These are phyloP conservation scores for Scheffersomyces quercinus DNA, from an alignment of 1,139 yeast genomes.

Conservation along the genomic window DNA sequence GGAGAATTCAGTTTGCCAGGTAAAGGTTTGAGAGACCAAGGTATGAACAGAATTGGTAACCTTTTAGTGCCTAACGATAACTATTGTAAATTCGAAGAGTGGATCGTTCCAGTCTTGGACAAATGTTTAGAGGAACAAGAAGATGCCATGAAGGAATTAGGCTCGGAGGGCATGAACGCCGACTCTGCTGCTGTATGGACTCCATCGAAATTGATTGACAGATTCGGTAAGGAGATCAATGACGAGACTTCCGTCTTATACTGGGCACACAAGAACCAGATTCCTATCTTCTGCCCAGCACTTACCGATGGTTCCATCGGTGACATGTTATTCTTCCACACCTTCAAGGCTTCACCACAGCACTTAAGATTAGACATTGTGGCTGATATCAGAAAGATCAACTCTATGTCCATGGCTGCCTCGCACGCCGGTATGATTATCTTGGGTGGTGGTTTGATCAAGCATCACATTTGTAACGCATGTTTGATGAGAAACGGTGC, in stretches of 20 bases:
- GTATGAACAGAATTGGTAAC: conserved; percentile 97
- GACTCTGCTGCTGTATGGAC: conserved; percentile 69
- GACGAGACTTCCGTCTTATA: conserved; percentile 92
- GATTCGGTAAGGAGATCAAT: conserved; percentile 92
- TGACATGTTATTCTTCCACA: conserved; percentile 97
- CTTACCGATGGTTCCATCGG: conserved; percentile 98
- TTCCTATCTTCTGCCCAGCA: conserved; percentile 97
- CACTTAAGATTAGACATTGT: conserved; percentile 90
- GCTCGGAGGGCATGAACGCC: conserved; percentile 54
- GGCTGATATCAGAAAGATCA: conserved; percentile 86
- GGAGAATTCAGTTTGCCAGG: conserved; percentile 90
- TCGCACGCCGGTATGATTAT: conserved; percentile 92
- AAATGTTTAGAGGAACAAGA: conserved; percentile 88
- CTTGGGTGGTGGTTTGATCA: conserved; percentile 93
- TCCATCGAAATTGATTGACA: conserved; percentile 87
- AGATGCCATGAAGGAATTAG: conserved; percentile 57
- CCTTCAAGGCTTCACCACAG: conserved; percentile 89
- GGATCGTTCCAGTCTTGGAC: conserved; percentile 95
- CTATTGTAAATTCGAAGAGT: conserved; percentile 95
- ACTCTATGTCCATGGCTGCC: conserved; percentile 96
- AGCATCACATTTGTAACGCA: conserved; percentile 97
- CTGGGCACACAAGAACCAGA: conserved; percentile 96
- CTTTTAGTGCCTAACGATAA: conserved; percentile 95
- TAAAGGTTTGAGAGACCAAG: conserved; percentile 80
- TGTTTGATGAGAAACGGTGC: conserved; percentile 99